These are phyloP conservation scores for Pseudoturritis turrita DNA, from an alignment of 345 rosid genomes.

Conservation along the genomic window DNA sequence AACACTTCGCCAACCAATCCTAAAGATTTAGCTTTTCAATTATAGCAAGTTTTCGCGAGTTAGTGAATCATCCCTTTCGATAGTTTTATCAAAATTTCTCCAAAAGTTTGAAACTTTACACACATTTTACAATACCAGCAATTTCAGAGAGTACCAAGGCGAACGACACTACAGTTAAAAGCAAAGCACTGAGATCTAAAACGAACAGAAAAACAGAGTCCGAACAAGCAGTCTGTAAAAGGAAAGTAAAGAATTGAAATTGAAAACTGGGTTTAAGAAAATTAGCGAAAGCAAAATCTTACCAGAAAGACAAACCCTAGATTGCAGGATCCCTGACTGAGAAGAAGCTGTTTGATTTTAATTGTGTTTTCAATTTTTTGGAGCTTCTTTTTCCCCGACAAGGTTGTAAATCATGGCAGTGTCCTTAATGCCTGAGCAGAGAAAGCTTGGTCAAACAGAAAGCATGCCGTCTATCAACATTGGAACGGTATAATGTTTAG, in stretches of 20 bases:
- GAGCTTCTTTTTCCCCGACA: slow-evolving; percentile 24
- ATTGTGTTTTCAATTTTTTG: background rate
- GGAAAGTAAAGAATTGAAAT: background rate
- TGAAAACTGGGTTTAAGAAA: background rate
- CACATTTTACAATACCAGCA: background rate
- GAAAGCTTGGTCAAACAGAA: slow-evolving; percentile 4
- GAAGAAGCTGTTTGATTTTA: background rate
- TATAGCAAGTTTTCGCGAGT: background rate
- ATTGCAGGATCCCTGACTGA: slow-evolving; percentile 1
- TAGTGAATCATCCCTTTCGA: background rate
- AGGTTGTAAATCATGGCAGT: slow-evolving; percentile 10
- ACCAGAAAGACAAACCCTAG: slow-evolving; percentile 6
- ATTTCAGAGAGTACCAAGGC: background rate
- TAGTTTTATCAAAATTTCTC: background rate
- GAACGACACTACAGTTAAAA: background rate
- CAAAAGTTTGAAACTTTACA: slow-evolving; percentile 1
- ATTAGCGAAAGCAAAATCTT: background rate
- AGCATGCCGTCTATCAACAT: background rate
- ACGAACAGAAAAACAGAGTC: slow-evolving; percentile 8
- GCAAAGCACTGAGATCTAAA: slow-evolving; percentile 3
- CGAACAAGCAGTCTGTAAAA: background rate
- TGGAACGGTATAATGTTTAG: slow-evolving; percentile 1
- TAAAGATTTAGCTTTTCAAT: background rate
- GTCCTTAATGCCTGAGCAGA: slow-evolving; percentile 5
- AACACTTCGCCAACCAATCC: slow-evolving; percentile 1